Base-by-base conservation (phyloP, 2,329 filamentous ascomycete species). In the Cladosporium sp. region DNA sequence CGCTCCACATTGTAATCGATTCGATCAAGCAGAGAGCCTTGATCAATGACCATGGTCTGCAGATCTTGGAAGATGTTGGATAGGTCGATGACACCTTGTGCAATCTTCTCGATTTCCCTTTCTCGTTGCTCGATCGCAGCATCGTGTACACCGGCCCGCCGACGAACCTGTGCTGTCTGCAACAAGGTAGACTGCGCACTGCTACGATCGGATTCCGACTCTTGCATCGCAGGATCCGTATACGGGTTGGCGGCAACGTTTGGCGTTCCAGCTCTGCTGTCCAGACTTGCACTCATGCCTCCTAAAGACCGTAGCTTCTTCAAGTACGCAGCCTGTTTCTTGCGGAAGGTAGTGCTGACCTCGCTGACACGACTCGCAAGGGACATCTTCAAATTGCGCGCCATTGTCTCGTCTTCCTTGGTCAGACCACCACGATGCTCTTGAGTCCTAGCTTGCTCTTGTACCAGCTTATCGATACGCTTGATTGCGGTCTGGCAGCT, bases 1-100 rank as follows among this genome's bases (percentile, higher is more conserved):
- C 90, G 86, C 80, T 99, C 95, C 62, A 99, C 93, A 73, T 99
- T 99, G 81, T 97, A 99, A 69, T 84, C 82, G 67, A 84, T 83
- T 44, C 82, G 79, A 66, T 84, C 82, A 12, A 84, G 75, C 75
- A 84, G 80, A 64, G 78, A 83, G 31, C 82, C 82, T 69, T 84
- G 82, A 67, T 84, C 82, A 53, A 84, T 84, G 66, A 84, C 92
- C 93, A 99, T 98, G 57, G 85, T 89, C 79, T 99, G 95, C 33
- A 99, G 82, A 74, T 99, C 95, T 68, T 96, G 92, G 82, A 99
- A 99, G 60, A 99, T 92, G 77, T 97, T 95, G 4, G 94, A 92
- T 8, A 99, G 83, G 76, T 98, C 94, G 74, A 99, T 98, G 78
- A 99, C 98, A 66, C 95, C 94, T 76, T 97, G 93, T 2, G 95